Conservation (phyloP, 306 rosid genomes). For the Dalbergia oliveri region DNA sequence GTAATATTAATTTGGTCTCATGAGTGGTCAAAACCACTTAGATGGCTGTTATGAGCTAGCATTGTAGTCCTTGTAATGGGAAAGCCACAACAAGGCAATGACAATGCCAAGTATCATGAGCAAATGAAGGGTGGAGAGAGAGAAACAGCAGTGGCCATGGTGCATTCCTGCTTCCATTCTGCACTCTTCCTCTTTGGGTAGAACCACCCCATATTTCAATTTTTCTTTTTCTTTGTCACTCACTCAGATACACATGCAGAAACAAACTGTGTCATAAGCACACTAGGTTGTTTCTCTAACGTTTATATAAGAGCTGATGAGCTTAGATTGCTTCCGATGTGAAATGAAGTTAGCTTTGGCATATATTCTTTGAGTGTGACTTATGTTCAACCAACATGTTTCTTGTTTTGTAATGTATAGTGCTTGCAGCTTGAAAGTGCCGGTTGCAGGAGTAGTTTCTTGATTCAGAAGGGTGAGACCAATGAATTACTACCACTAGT, state of each 20-base stretch:
- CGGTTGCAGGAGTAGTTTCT: conserved; percentile 46
- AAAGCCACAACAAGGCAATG: conserved; percentile 69
- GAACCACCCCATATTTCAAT: conserved; percentile 70
- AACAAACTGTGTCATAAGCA: conserved; percentile 12
- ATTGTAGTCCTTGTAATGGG: conserved; percentile 54
- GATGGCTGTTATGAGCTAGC: conserved; percentile 45
- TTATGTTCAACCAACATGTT: conserved; percentile 36
- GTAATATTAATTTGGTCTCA: conserved; percentile 40
- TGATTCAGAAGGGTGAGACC: conserved; percentile 42
- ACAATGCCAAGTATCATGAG: conserved; percentile 77
- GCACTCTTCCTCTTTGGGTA: conserved; percentile 67
- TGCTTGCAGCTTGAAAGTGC: conserved; percentile 54
- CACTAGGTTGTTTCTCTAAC: neutral
- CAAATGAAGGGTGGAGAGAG: conserved; percentile 69
- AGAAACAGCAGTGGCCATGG: conserved; percentile 60
- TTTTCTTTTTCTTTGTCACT: conserved; percentile 22
- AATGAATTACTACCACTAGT: neutral
- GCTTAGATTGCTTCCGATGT: conserved; percentile 49
- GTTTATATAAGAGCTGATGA: conserved; percentile 33
- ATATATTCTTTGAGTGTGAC: conserved; percentile 88
- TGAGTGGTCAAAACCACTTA: conserved; percentile 63
- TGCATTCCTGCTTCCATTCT: conserved; percentile 73
- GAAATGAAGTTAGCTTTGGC: conserved; percentile 55
- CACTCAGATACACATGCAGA: conserved; percentile 4
- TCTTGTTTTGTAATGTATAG: conserved; percentile 39